These are phyloP conservation scores for Tulasnella sp. DNA, from an alignment of 768 basidiomycete genomes.

Conservation along the genomic window DNA sequence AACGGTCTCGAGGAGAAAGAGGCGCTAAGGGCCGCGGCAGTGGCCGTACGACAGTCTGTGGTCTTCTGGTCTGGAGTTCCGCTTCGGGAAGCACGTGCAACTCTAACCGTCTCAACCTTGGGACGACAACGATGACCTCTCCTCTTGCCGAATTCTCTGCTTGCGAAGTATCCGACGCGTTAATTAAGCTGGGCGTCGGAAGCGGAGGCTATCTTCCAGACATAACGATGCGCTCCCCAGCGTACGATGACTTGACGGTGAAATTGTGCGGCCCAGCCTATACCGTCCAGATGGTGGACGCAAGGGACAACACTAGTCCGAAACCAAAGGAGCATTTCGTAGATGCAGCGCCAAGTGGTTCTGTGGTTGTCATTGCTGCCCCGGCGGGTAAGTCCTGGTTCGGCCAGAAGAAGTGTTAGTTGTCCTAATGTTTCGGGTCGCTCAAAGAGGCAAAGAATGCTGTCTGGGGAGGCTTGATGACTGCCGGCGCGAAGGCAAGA, in stretches of 20 bases:
- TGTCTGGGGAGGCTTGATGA: slow-evolving; percentile 91
- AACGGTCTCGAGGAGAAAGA: too few species aligned
- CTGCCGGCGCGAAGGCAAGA: slow-evolving; percentile 76
- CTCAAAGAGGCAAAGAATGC: slow-evolving; percentile 70
- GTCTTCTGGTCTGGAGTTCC: slow-evolving; percentile 3
- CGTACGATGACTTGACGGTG: slow-evolving; percentile 42
- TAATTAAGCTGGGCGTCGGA: slow-evolving; percentile 72
- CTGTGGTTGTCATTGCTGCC: slow-evolving; percentile 72
- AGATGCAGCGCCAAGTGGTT: slow-evolving; percentile 67
- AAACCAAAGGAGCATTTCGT: slow-evolving; percentile 76
- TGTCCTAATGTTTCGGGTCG: slow-evolving; percentile 12
- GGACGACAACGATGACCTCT: slow-evolving; percentile 3
- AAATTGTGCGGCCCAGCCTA: slow-evolving; percentile 78
- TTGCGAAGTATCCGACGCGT: slow-evolving; percentile 87
- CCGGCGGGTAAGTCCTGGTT: slow-evolving; percentile 61
- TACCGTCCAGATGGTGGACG: slow-evolving; percentile 80
- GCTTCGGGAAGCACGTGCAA: background rate
- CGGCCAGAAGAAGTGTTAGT: background rate
- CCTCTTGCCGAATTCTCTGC: slow-evolving; percentile 49
- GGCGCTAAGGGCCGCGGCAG: too few species aligned
- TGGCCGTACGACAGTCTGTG: background rate
- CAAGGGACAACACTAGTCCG: slow-evolving; percentile 61
- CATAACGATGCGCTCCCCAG: slow-evolving; percentile 61
- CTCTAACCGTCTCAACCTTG: background rate
- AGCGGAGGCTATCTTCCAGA: slow-evolving; percentile 84